phyloP scores from a whole-genome alignment of 495 filamentous ascomycete genomes.

The Xylaria scruposa region DNA sequence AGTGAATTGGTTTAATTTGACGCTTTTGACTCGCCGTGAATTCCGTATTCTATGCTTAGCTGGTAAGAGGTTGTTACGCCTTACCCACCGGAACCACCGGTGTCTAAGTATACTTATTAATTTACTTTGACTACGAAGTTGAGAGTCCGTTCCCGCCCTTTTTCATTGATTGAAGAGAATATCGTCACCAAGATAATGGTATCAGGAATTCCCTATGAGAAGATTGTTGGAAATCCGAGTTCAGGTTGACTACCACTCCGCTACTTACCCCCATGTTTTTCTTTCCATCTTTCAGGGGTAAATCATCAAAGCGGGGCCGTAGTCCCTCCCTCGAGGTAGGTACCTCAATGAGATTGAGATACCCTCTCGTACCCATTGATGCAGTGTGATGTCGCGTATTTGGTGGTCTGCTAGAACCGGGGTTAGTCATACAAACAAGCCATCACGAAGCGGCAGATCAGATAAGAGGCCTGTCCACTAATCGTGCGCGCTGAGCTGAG shows the following conservation, averaged over 20 bases:
- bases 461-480: neutral
- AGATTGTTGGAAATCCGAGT: neutral
- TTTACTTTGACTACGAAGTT: neutral
- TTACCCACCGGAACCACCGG: slow-evolving; percentile 7
- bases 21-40: neutral
- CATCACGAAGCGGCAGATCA: neutral
- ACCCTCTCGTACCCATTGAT: neutral
- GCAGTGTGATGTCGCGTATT: neutral
- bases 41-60: slow-evolving; percentile 3
- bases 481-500: neutral
- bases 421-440: neutral
- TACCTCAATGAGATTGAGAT: neutral
- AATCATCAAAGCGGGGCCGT: neutral
- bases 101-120: neutral
- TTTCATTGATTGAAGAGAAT: neutral
- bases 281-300: neutral
- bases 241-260: neutral
- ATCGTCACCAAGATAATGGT: neutral
- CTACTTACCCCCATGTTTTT: neutral
- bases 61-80: neutral
- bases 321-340: neutral
- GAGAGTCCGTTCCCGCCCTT: neutral
- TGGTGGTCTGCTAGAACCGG: neutral
- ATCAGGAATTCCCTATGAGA: neutral
- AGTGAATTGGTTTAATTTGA: neutral